Conservation (phyloP, 345 rosid species). For the Anacardium occidentale region DNA sequence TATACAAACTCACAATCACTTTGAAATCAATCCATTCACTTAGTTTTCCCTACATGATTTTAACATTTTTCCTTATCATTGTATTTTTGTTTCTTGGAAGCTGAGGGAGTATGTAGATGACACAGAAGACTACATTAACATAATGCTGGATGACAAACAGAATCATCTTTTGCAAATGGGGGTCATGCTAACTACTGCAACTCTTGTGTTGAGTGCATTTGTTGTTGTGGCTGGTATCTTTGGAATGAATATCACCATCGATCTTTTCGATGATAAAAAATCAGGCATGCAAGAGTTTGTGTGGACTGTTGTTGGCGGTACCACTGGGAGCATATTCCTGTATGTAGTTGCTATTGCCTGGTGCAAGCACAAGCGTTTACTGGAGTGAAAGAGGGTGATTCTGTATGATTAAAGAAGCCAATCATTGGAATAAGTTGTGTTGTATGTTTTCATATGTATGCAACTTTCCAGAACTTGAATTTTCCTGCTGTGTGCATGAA, state of each 20-base stretch:
- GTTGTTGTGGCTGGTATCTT: conserved; percentile 67
- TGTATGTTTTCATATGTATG: background rate
- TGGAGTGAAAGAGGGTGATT: conserved; percentile 35
- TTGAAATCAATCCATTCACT: background rate
- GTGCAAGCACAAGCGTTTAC: conserved; percentile 77
- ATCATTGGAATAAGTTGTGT: background rate
- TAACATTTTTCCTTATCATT: conserved; percentile 21
- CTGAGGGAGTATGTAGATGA: conserved; percentile 93
- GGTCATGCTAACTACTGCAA: conserved; percentile 87
- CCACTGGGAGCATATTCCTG: conserved; percentile 54
- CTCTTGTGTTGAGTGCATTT: conserved; percentile 65
- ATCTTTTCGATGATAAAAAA: conserved; percentile 33
- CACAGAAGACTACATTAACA: conserved; percentile 94
- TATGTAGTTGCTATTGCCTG: conserved; percentile 79
- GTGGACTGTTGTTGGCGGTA: conserved; percentile 76
- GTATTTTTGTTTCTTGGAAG: conserved; percentile 33
- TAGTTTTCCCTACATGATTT: background rate
- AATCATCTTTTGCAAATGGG: conserved; percentile 97
- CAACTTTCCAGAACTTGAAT: background rate
- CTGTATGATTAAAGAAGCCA: background rate
- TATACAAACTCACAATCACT: background rate
- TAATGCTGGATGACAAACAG: conserved; percentile 94
- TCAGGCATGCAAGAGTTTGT: conserved; percentile 46
- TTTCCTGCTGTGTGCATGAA: background rate
- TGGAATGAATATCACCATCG: conserved; percentile 74